A percentile compares a stretch with the other conserved stretches of the same genome.
These are phyloP conservation scores for Blastobotrys peoriensis DNA, from an alignment of 805 yeast species.

Conservation along the genomic window DNA sequence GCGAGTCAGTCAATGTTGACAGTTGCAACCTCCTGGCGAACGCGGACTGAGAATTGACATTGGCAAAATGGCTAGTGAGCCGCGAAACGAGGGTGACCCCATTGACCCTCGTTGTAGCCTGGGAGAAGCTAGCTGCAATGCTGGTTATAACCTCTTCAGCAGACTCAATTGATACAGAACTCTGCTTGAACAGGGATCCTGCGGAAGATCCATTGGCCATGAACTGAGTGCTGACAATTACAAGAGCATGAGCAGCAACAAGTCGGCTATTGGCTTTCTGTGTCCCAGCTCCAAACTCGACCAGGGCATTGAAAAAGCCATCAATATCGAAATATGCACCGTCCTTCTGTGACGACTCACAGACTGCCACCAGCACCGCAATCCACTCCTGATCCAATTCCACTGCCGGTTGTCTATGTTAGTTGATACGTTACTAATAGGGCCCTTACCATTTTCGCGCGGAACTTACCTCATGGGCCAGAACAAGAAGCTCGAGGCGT, in stretches of 20 bases:
- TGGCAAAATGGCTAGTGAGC: background rate
- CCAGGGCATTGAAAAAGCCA: background rate
- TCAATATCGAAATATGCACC: background rate
- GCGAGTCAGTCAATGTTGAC: background rate
- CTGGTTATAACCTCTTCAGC: background rate
- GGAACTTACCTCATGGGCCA: slow-evolving; percentile 3
- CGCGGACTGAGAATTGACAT: background rate
- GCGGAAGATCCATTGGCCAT: background rate
- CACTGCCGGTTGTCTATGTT: too few species aligned
- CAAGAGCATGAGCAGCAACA: background rate
- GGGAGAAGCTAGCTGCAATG: background rate
- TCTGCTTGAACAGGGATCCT: background rate
- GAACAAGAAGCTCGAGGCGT: background rate
- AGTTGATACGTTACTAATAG: too few species aligned
- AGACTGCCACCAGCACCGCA: background rate
- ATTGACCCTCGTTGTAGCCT: background rate
- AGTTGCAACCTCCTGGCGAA: background rate
- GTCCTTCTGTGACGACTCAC: background rate
- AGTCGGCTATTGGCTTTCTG: background rate
- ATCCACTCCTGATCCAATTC: background rate
- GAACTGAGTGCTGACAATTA: background rate
- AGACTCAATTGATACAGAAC: background rate
- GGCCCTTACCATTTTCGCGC: too few species aligned
- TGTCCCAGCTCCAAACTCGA: background rate
- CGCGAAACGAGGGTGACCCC: background rate